These are phyloP conservation scores for Thamnidium elegans DNA, from an alignment of 192 early-diverging fungal species.

Conservation along the genomic window DNA sequence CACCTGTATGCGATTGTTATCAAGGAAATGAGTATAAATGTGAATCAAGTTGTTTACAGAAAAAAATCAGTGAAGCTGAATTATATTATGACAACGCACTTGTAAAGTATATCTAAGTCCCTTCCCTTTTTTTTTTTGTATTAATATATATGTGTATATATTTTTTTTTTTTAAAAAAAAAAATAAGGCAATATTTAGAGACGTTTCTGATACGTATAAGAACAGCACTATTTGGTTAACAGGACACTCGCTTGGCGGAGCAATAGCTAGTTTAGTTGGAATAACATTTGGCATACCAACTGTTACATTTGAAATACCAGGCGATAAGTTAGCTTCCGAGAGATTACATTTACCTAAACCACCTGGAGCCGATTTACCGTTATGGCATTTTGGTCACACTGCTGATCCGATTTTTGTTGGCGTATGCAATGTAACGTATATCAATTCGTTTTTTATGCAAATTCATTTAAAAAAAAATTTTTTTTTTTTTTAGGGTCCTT, in stretches of 20 bases:
- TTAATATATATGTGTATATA: too few species aligned
- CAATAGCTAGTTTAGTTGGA: constrained; percentile 74
- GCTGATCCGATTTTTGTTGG: constrained; percentile 92
- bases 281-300: constrained; percentile 82
- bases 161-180: too few species aligned
- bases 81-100: constrained; percentile 53
- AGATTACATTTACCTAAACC: constrained; percentile 73
- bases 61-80: constrained; percentile 54
- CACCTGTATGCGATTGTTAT: constrained; percentile 84
- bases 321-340: constrained; percentile 72
- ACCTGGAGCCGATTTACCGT: constrained; percentile 53
- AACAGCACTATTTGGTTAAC: constrained; percentile 72
- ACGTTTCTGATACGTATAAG: constrained; percentile 65
- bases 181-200: constrained; percentile 68
- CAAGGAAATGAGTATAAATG: constrained; percentile 51
- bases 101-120: constrained; percentile 26
- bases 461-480: too few species aligned
- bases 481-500: too few species aligned
- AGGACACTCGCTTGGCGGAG: constrained; percentile 79
- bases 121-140: not conserved
- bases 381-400: constrained; percentile 90
- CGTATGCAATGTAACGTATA: constrained; percentile 54
- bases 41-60: constrained; percentile 57
- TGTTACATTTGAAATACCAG: constrained; percentile 82
- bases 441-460: too few species aligned